Evolutionary conservation across 441 rosid species (phyloP).

Genomic region (Gossypium gossypioides): DNA sequence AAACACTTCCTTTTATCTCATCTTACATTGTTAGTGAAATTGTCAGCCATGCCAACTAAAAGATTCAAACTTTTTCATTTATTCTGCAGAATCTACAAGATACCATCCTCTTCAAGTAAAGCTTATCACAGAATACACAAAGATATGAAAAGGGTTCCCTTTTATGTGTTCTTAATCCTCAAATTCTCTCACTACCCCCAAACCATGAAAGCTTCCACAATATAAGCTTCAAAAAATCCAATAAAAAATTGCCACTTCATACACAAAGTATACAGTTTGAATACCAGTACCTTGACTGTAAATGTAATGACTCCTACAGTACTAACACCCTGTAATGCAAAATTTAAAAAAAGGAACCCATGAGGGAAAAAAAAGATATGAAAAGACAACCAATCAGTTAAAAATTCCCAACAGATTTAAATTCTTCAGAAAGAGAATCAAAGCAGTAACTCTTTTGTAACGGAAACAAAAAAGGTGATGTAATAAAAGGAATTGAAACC

Average conservation of each 20-base stretch:
- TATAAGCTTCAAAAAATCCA: neutral
- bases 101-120: slow-evolving; percentile 6
- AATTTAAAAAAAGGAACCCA: neutral
- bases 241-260: slow-evolving; percentile 1
- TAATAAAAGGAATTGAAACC: neutral
- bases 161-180: slow-evolving; percentile 14
- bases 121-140: slow-evolving; percentile 5
- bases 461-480: slow-evolving; percentile 10
- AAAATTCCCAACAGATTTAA: slow-evolving; percentile 7
- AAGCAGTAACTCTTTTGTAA: slow-evolving; percentile 14
- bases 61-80: slow-evolving; percentile 8
- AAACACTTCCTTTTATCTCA: slow-evolving; percentile 19
- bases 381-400: slow-evolving; percentile 15
- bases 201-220: slow-evolving; percentile 10
- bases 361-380: neutral
- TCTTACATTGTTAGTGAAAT: slow-evolving; percentile 13
- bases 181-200: slow-evolving; percentile 11
- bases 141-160: slow-evolving; percentile 9
- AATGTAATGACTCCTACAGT: neutral
- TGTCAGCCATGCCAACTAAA: neutral
- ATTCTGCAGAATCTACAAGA: slow-evolving; percentile 4
- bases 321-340: neutral
- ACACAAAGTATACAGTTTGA: slow-evolving; percentile 14
- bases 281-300: neutral
- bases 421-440: slow-evolving; percentile 7